Evolutionary conservation across 352 stramenopile species (phyloP).

Genomic region (Saprolegnia diclina): DNA sequence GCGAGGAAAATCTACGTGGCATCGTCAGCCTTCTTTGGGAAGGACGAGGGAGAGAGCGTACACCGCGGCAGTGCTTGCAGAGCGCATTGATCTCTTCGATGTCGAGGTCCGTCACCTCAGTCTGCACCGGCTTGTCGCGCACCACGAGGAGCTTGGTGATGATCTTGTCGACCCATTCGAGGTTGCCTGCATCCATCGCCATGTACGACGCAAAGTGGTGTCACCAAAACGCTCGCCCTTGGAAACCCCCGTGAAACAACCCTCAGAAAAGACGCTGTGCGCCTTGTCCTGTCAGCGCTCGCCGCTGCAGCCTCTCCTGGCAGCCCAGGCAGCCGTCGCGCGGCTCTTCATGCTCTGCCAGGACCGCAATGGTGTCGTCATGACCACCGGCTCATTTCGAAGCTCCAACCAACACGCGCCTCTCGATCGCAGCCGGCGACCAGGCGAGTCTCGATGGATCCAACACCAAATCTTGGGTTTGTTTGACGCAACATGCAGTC

Average conservation of each 20-base stretch:
- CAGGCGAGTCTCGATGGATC: too few species aligned
- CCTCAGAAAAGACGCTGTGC: constrained; percentile 50
- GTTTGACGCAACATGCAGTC: too few species aligned
- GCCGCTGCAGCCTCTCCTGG: too few species aligned
- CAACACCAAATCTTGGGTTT: too few species aligned
- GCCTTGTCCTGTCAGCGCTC: constrained; percentile 60
- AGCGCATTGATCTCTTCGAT: constrained; percentile 71
- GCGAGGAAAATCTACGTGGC: constrained; percentile 87
- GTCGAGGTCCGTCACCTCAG: constrained; percentile 71
- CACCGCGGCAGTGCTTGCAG: constrained; percentile 67
- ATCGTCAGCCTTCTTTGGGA: not conserved
- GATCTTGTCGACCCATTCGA: constrained; percentile 46
- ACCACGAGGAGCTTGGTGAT: constrained; percentile 70
- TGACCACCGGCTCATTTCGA: too few species aligned
- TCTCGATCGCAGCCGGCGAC: too few species aligned
- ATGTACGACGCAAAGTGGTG: not conserved
- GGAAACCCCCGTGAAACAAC: not conserved
- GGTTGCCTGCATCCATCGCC: constrained; percentile 16
- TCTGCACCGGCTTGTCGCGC: constrained; percentile 69
- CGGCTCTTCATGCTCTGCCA: too few species aligned
- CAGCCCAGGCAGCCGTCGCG: too few species aligned
- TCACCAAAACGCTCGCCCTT: not conserved
- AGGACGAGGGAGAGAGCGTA: constrained; percentile 30
- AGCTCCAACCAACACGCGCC: too few species aligned
- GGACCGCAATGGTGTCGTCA: too few species aligned